Percentiles rank a stretch among this genome's conserved stretches.
phyloP scores from a whole-genome alignment of 345 rosid species.

The Corymbia maculata region DNA sequence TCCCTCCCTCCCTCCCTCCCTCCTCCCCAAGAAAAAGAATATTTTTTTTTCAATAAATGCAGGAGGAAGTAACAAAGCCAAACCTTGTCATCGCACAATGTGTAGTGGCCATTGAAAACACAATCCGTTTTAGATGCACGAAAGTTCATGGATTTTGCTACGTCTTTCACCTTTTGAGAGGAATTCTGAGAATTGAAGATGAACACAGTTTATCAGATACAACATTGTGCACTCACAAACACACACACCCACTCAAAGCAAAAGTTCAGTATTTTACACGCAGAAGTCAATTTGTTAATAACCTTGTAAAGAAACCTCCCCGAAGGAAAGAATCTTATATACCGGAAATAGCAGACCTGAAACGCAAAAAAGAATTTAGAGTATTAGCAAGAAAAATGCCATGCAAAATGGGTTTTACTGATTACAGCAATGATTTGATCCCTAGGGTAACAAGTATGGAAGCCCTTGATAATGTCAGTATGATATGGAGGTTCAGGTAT shows the following conservation, averaged over 20 bases:
- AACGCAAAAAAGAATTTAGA: neutral
- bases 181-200: slow-evolving; percentile 47
- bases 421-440: neutral
- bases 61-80: neutral
- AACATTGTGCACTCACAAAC: neutral
- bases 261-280: neutral
- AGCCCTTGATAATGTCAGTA: neutral
- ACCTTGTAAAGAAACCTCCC: slow-evolving; percentile 96
- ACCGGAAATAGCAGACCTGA: slow-evolving; percentile 92
- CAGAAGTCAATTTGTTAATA: neutral
- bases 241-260: neutral
- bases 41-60: neutral
- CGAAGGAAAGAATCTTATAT: slow-evolving; percentile 78
- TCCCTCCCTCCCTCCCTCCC: neutral
- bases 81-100: slow-evolving; percentile 77
- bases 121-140: slow-evolving; percentile 64
- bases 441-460: neutral
- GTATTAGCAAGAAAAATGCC: neutral
- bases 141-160: slow-evolving; percentile 66
- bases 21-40: neutral
- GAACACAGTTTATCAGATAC: neutral
- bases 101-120: slow-evolving; percentile 67
- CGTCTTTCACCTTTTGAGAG: slow-evolving; percentile 82
- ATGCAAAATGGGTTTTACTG: neutral
- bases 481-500: neutral